Evolutionary conservation across 352 stramenopile genomes (phyloP).

Genomic region (Pythium phragmiticola): DNA sequence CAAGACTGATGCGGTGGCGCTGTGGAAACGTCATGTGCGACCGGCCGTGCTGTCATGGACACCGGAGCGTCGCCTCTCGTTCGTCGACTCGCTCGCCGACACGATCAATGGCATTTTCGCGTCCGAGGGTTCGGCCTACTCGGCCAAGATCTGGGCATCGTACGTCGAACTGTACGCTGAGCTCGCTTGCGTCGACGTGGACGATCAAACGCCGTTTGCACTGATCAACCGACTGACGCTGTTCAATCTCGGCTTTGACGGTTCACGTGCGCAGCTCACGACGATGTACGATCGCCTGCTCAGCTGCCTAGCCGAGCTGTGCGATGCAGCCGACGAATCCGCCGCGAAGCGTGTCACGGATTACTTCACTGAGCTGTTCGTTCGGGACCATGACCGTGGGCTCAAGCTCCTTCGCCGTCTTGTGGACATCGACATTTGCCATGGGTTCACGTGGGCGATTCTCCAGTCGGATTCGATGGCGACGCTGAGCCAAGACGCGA

Average conservation of each 20-base stretch:
- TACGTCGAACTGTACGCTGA: constrained; percentile 28
- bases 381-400: constrained; percentile 12
- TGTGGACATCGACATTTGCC: constrained; percentile 67
- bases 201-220: constrained; percentile 8
- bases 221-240: constrained; percentile 30
- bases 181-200: constrained; percentile 2
- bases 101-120: constrained; percentile 44
- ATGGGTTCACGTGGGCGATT: constrained; percentile 73
- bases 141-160: constrained; percentile 24
- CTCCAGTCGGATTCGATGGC: constrained; percentile 66
- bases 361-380: constrained; percentile 45
- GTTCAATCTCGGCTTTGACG: constrained; percentile 31
- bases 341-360: constrained; percentile 28
- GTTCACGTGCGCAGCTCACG: constrained; percentile 52
- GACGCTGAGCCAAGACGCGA: constrained; percentile 51
- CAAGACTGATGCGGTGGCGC: constrained; percentile 38
- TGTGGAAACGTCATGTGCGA: constrained; percentile 50
- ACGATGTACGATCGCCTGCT: constrained; percentile 53
- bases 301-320: constrained; percentile 51
- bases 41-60: constrained; percentile 45
- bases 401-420: constrained; percentile 42
- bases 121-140: constrained; percentile 6
- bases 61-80: constrained; percentile 25
- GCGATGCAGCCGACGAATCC: constrained; percentile 47
- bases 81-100: constrained; percentile 49